These are phyloP conservation scores for Escallonia herrerae DNA, from an alignment of 129 eudicot genomes.

Conservation along the genomic window DNA sequence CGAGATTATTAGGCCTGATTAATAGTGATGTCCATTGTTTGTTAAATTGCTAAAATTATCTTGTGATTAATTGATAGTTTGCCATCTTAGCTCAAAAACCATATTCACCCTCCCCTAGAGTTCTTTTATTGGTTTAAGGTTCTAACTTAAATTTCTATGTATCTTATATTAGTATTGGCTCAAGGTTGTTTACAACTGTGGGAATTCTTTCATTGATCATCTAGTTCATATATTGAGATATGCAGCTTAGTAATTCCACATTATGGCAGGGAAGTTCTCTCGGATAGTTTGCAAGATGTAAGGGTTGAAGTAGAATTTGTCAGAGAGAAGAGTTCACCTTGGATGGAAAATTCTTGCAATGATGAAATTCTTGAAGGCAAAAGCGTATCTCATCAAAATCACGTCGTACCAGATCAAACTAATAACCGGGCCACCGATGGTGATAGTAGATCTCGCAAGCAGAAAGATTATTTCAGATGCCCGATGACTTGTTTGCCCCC, in stretches of 20 bases:
- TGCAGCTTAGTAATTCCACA: neutral
- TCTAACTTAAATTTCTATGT: too few relatives aligned
- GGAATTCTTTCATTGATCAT: too few relatives aligned
- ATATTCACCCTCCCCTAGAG: too few relatives aligned
- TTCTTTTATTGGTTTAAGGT: too few relatives aligned
- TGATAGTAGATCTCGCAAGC: neutral
- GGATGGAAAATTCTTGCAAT: neutral
- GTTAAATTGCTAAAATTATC: too few relatives aligned
- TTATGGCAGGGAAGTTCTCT: slow-evolving; percentile 3
- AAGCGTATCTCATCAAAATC: neutral
- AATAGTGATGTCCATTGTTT: too few relatives aligned
- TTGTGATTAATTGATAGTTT: too few relatives aligned
- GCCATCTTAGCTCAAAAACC: too few relatives aligned
- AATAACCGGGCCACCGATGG: neutral
- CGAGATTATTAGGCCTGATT: too few relatives aligned
- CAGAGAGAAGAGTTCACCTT: neutral
- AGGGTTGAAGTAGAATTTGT: neutral
- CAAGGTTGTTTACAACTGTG: too few relatives aligned
- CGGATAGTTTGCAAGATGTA: neutral
- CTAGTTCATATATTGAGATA: neutral
- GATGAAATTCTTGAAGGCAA: neutral
- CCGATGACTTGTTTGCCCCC: neutral
- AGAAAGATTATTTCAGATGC: neutral
- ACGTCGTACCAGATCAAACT: neutral
- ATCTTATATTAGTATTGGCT: too few relatives aligned